Base-by-base conservation (phyloP, 257 asterid species). In the Solanum paucissectum region DNA sequence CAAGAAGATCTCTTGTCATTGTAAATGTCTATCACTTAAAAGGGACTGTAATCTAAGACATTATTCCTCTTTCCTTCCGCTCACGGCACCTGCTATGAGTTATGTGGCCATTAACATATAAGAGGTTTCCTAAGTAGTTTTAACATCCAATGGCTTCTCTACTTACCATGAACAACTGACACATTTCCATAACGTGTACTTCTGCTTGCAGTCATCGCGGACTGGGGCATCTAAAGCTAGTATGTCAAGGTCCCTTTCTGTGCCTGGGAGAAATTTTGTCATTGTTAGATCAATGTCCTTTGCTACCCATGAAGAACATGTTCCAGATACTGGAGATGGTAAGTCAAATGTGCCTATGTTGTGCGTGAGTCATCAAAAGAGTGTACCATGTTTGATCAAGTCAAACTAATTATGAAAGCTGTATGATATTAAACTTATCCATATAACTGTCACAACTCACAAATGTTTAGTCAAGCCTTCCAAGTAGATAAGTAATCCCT, bases 241-340 rank as follows among this genome's bases (percentile, higher is more conserved):
- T 55, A 94, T 94, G 74, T 89, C 96, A n/a, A 95, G 99, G 93
- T 97, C 99, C 20, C 95, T 94, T 27, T 97, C 99, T 73, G 94
- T 93, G 68, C 98, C 98, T 9, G 95, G 94, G 89, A 93, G 92
- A 90, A 94, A 88, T 84, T 34, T 88, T 68, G 87, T 97, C 76
- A 96, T 97, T 66, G 94, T 97, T 69, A 93, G 99, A 91, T 94
- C 98, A 69, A 60, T 91, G 71, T 96, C 98, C 66, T 94, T 95
- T 88, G 89, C 94, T 72, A 83, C 91, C 86, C 91, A 92, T 5
- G 95, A 91, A 91, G 93, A 89, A 90, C 91, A 89, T 84, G 90
- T 88, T 91, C 88, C 94, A 60, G 93, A 89, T 85, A 44, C 91
- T 83, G 94, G 91, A 87, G 89, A 87, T 20, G 99, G 99, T 97